A percentile compares a stretch with the other conserved stretches of the same genome.
phyloP scores from a whole-genome alignment of 352 stramenopile species.

The Phytophthora chlamydospora region DNA sequence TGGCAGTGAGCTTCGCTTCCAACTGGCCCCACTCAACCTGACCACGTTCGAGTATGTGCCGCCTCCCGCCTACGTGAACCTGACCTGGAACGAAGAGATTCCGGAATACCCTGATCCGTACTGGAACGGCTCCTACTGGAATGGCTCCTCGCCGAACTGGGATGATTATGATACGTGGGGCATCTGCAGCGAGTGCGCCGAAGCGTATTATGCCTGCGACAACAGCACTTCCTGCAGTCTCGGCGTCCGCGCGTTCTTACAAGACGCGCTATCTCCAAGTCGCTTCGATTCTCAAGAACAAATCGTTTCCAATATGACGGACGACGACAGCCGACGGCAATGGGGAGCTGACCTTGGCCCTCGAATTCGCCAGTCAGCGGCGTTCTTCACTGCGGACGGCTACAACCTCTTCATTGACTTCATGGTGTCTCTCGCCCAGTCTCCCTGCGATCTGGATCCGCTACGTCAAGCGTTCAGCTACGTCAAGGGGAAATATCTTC shows the following conservation, averaged over 20 bases:
- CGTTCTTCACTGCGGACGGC: constrained; percentile 38
- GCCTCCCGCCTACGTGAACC: constrained; percentile 36
- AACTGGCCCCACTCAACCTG: constrained; percentile 37
- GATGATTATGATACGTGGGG: constrained; percentile 2
- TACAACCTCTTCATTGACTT: constrained; percentile 39
- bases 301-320: background rate
- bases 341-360: constrained; percentile 20
- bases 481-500: background rate
- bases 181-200: constrained; percentile 30
- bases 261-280: constrained; percentile 20
- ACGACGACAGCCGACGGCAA: background rate
- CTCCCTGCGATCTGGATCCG: constrained; percentile 25
- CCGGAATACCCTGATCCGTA: constrained; percentile 17
- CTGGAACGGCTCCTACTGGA: constrained; percentile 15
- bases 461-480: constrained; percentile 8
- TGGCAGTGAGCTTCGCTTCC: constrained; percentile 20
- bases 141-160: constrained; percentile 4
- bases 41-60: constrained; percentile 48
- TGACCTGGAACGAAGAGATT: constrained; percentile 41
- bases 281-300: constrained; percentile 4
- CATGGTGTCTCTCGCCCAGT: constrained; percentile 33
- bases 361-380: constrained; percentile 21
- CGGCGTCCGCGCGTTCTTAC: constrained; percentile 42
- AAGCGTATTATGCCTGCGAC: constrained; percentile 27
- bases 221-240: constrained; percentile 43